phyloP scores from a whole-genome alignment of 202 grass and related monocot genomes.

The Carex sylvatica region DNA sequence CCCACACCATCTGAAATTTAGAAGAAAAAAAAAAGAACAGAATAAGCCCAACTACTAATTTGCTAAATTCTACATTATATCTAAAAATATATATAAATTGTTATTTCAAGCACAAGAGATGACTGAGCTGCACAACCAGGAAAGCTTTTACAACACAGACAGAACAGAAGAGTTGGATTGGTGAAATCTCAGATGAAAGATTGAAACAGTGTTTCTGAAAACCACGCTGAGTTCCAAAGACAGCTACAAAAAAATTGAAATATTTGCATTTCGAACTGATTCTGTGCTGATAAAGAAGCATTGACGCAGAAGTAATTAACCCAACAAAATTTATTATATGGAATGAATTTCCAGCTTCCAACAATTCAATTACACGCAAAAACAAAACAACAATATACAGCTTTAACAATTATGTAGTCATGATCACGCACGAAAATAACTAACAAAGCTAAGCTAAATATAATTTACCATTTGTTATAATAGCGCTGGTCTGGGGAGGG shows the following conservation, averaged over 20 bases:
- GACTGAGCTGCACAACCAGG: neutral
- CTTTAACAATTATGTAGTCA: neutral
- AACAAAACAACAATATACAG: neutral
- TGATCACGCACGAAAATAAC: constrained; percentile 9
- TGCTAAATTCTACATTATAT: neutral
- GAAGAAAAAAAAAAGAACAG: neutral
- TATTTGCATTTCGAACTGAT: neutral
- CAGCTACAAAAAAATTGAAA: neutral
- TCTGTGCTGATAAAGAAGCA: neutral
- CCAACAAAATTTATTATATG: neutral
- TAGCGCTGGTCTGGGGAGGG: constrained; percentile 97
- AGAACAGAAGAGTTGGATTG: neutral
- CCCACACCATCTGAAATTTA: constrained; percentile 85
- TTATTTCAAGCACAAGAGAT: neutral
- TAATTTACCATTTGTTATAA: constrained; percentile 85
- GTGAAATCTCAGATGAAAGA: neutral
- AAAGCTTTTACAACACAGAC: neutral
- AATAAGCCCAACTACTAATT: neutral
- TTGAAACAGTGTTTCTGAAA: neutral
- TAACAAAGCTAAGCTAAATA: neutral
- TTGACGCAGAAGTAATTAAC: neutral
- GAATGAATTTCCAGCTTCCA: neutral
- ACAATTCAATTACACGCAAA: neutral
- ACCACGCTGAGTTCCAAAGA: neutral
- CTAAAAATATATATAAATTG: neutral